These are phyloP conservation scores for Globisporangium barbulae DNA, from an alignment of 352 stramenopile genomes.

Conservation along the genomic window DNA sequence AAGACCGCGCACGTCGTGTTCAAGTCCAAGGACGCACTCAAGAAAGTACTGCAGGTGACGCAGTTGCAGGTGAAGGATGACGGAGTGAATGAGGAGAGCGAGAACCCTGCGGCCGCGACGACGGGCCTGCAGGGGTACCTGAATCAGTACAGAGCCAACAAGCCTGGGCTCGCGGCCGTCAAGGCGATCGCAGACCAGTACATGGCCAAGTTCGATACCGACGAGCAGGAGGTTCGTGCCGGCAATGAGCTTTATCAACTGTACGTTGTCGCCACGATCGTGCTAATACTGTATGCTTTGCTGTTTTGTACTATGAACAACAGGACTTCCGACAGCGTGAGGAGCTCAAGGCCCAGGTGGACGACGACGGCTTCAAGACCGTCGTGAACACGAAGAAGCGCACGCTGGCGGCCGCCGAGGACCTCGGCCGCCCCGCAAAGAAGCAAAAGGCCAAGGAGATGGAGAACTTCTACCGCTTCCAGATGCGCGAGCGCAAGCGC, in stretches of 20 bases:
- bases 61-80: slow-evolving; percentile 30
- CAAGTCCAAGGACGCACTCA: slow-evolving; percentile 56
- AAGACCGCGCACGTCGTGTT: slow-evolving; percentile 73
- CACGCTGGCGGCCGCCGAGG: slow-evolving; percentile 37
- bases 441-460: slow-evolving; percentile 85
- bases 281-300: neutral
- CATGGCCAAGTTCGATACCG: slow-evolving; percentile 73
- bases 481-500: slow-evolving; percentile 84
- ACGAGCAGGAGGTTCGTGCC: slow-evolving; percentile 51
- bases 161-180: slow-evolving; percentile 55
- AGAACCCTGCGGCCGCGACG: neutral
- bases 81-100: neutral
- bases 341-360: slow-evolving; percentile 74
- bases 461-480: slow-evolving; percentile 84
- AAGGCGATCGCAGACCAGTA: slow-evolving; percentile 70
- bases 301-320: neutral
- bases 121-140: slow-evolving; percentile 34
- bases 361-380: slow-evolving; percentile 81
- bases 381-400: slow-evolving; percentile 84
- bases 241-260: too few species aligned
- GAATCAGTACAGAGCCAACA: slow-evolving; percentile 63
- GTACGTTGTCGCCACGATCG: too few species aligned
- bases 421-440: slow-evolving; percentile 58
- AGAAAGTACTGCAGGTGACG: slow-evolving; percentile 45
- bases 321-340: slow-evolving; percentile 53